A percentile compares a stretch with the other conserved stretches of the same genome.
Conservation (phyloP, 805 yeast genomes). For the Suhomyces faveliae region DNA sequence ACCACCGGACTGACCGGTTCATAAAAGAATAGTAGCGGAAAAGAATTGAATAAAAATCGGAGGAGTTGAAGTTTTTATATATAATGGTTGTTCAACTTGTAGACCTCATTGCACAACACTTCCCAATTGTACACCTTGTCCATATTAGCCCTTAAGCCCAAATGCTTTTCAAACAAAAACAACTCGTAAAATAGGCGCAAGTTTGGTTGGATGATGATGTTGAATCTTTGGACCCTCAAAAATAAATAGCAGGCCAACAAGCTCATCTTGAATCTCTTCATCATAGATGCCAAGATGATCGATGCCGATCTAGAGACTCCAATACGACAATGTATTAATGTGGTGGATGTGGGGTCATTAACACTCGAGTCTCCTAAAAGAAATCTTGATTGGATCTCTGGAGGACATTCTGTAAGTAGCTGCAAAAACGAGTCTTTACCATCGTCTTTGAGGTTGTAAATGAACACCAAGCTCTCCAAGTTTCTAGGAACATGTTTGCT, state of each 20-base stretch:
- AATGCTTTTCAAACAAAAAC: conserved; percentile 25
- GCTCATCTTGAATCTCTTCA: conserved; percentile 30
- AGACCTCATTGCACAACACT: conserved; percentile 27
- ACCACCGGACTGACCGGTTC: no score
- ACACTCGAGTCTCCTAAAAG: conserved; percentile 21
- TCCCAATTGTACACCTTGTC: conserved; percentile 27
- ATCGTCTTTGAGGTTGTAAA: conserved; percentile 37
- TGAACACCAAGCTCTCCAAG: conserved; percentile 19
- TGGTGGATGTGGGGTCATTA: conserved; percentile 9
- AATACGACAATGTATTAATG: conserved; percentile 39
- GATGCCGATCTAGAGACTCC: conserved; percentile 46
- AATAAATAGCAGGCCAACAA: conserved; percentile 36
- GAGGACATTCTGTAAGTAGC: conserved; percentile 29
- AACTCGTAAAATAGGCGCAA: conserved; percentile 39
- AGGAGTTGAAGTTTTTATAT: conserved; percentile 8
- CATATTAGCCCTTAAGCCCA: conserved; percentile 14
- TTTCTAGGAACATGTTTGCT: conserved; percentile 7
- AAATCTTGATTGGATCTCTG: conserved; percentile 26
- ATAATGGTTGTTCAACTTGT: conserved; percentile 28
- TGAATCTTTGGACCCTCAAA: conserved; percentile 38
- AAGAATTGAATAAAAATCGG: not conserved
- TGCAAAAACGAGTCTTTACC: conserved; percentile 35
- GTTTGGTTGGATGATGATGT: conserved; percentile 44
- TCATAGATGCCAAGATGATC: conserved; percentile 37
- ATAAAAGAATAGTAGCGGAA: not conserved